A percentile compares a stretch with the other conserved stretches of the same genome.
Evolutionary conservation across 306 rosid genomes (phyloP).

Genomic region (Vigna unguiculata): DNA sequence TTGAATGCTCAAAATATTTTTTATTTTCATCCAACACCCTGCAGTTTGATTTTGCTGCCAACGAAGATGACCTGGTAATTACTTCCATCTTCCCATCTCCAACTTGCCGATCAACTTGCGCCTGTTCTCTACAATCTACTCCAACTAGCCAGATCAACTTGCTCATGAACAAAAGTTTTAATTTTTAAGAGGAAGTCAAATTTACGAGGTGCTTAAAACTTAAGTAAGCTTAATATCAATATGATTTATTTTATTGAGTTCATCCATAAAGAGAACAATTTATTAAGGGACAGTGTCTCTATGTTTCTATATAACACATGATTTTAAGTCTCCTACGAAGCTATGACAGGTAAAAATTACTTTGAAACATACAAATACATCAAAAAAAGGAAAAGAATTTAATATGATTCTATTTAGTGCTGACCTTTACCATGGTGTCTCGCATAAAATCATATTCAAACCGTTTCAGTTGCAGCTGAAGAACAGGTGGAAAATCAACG

Average conservation of each 20-base stretch:
- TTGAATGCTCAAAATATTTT: no score
- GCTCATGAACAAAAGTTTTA: no score
- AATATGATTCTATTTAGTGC: not conserved
- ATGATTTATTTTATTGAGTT: not conserved
- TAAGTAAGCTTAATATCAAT: not conserved
- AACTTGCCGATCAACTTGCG: no score
- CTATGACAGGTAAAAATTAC: not conserved
- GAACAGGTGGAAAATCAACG: constrained; percentile 16
- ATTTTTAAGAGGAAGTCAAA: no score
- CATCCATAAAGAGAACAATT: not conserved
- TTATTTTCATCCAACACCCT: no score
- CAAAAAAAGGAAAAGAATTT: not conserved
- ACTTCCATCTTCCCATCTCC: no score
- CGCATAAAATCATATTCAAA: constrained; percentile 24
- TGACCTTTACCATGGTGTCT: constrained; percentile 18
- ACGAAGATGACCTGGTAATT: no score
- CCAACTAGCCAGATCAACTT: no score
- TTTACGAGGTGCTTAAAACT: no score
- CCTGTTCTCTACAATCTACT: no score
- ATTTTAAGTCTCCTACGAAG: not conserved
- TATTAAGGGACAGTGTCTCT: not conserved
- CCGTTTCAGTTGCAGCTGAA: constrained; percentile 17
- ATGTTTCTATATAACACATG: not conserved
- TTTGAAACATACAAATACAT: not conserved
- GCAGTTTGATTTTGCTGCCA: no score